These are phyloP conservation scores for Pseudoneurospora amorphoporcata DNA, from an alignment of 495 filamentous ascomycete genomes.

Conservation along the genomic window DNA sequence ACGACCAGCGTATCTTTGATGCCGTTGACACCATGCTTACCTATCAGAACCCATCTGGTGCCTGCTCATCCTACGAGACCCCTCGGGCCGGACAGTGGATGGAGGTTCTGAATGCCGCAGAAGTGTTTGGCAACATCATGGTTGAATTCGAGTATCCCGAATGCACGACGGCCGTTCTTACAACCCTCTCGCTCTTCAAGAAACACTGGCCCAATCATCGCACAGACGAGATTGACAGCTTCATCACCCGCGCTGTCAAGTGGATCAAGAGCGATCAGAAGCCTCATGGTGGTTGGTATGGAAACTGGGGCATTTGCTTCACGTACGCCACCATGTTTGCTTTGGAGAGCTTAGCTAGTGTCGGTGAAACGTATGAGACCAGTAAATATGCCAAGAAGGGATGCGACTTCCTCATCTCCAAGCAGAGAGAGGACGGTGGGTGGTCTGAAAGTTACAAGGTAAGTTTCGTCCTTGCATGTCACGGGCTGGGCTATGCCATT, in stretches of 20 bases:
- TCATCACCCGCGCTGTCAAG: conserved; percentile 57
- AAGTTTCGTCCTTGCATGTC: conserved; percentile 21
- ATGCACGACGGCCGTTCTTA: conserved; percentile 94
- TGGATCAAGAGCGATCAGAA: conserved; percentile 76
- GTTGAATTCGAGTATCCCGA: conserved; percentile 96
- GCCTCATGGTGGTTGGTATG: conserved; percentile 88
- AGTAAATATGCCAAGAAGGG: conserved; percentile 59
- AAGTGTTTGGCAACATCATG: conserved; percentile 97
- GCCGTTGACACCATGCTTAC: conserved; percentile 83
- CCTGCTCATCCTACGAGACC: conserved; percentile 83
- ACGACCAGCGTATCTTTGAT: conserved; percentile 67
- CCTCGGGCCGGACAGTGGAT: conserved; percentile 65
- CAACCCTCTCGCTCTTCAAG: conserved; percentile 71
- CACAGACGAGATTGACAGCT: conserved; percentile 57
- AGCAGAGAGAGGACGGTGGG: conserved; percentile 80
- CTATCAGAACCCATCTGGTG: conserved; percentile 84
- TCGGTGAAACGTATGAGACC: conserved; percentile 71
- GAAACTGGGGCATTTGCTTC: conserved; percentile 95
- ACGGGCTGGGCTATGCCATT: not conserved
- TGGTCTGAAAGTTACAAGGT: conserved; percentile 94
- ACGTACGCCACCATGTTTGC: conserved; percentile 96
- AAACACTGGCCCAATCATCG: conserved; percentile 75
- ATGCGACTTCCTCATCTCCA: conserved; percentile 74
- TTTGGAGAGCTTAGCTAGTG: conserved; percentile 68
- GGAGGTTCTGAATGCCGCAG: conserved; percentile 85